Conservation (phyloP, 2,329 filamentous ascomycete species). For the Monosporascus ibericus region DNA sequence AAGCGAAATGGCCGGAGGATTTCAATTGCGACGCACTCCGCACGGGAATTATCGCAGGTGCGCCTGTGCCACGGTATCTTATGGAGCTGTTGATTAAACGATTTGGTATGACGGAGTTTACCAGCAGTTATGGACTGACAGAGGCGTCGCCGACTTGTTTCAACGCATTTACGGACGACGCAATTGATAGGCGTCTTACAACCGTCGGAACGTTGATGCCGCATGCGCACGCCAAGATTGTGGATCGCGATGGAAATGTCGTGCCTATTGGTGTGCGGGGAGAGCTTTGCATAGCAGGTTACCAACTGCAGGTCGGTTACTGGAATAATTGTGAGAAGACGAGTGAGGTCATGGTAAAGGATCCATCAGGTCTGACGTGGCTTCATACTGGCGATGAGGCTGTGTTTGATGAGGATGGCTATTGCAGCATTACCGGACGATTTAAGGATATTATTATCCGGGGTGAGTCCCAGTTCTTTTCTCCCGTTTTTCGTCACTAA, state of each 20-base stretch:
- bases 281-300: conserved; percentile 73
- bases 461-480: conserved; percentile 27
- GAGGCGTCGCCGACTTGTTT: conserved; percentile 77
- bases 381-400: conserved; percentile 64
- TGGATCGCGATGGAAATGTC: conserved; percentile 60
- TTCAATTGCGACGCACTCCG: conserved; percentile 51
- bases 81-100: conserved; percentile 67
- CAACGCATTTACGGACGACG: conserved; percentile 71
- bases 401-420: conserved; percentile 60
- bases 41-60: conserved; percentile 74
- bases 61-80: conserved; percentile 67
- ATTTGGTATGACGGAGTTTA: conserved; percentile 71
- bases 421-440: conserved; percentile 66
- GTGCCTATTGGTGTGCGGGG: conserved; percentile 63
- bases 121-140: conserved; percentile 65
- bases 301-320: conserved; percentile 64
- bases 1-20: conserved; percentile 34
- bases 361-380: conserved; percentile 53
- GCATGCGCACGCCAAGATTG: conserved; percentile 70
- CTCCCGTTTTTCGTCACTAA: no score
- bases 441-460: conserved; percentile 79
- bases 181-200: conserved; percentile 57
- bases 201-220: conserved; percentile 74
- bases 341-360: conserved; percentile 49
- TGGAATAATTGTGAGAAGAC: conserved; percentile 72